A percentile compares a stretch with the other conserved stretches of the same genome.
These are phyloP conservation scores for Typha latifolia DNA, from an alignment of 176 grass and related monocot genomes.

Conservation along the genomic window DNA sequence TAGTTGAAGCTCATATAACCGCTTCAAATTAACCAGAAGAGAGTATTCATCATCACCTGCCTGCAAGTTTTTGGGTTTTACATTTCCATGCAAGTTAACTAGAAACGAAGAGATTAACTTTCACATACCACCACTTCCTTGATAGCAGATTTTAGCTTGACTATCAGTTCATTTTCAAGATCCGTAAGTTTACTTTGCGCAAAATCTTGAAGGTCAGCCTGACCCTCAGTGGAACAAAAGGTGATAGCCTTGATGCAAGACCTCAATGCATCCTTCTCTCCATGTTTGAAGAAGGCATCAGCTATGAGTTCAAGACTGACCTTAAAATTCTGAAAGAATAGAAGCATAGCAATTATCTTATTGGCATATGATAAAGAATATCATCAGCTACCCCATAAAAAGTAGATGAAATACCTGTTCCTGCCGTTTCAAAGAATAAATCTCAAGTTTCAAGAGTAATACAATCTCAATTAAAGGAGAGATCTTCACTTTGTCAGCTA, in stretches of 20 bases:
- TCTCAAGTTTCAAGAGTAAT: conserved; percentile 81
- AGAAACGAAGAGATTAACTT: conserved; percentile 9
- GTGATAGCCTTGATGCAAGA: conserved; percentile 84
- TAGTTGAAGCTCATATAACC: conserved; percentile 89
- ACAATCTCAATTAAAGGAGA: conserved; percentile 83
- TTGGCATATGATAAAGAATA: not conserved
- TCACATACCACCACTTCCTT: conserved; percentile 77
- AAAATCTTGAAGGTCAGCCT: conserved; percentile 83
- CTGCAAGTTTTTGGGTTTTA: conserved; percentile 31
- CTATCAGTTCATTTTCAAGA: conserved; percentile 77
- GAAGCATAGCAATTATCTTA: conserved; percentile 4
- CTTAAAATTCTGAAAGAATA: conserved; percentile 72
- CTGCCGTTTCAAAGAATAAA: conserved; percentile 89
- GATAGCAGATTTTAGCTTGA: conserved; percentile 82
- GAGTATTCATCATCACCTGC: conserved; percentile 98
- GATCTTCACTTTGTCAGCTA: conserved; percentile 90
- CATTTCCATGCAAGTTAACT: not conserved
- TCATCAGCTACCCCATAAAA: not conserved
- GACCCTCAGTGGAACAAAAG: conserved; percentile 74
- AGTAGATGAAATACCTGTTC: conserved; percentile 51
- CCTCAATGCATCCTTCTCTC: conserved; percentile 83
- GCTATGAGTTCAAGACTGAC: conserved; percentile 60
- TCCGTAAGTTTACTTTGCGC: conserved; percentile 73
- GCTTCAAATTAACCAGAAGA: conserved; percentile 93
- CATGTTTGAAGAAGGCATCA: conserved; percentile 98